Percentiles rank a stretch among this genome's conserved stretches.
phyloP scores from a whole-genome alignment of 148 eudicot genomes.

The Nyssa sinensis region DNA sequence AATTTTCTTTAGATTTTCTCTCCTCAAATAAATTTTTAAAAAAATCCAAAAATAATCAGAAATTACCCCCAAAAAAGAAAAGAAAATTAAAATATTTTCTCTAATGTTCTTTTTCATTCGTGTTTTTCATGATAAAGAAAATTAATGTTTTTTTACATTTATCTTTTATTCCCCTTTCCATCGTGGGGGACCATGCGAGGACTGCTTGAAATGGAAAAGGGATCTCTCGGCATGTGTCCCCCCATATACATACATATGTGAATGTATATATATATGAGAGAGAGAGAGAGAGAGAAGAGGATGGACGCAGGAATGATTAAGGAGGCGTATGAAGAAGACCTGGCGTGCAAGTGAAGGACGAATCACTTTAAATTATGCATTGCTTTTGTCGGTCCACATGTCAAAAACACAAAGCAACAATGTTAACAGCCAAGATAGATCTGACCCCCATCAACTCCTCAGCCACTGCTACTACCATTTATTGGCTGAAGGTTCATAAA shows the following conservation, averaged over 20 bases:
- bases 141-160: too few species aligned
- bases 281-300: conserved; percentile 21
- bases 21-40: too few species aligned
- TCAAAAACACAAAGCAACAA: neutral
- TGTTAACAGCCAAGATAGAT: neutral
- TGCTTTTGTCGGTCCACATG: neutral
- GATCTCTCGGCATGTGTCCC: conserved; percentile 28
- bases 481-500: too few species aligned
- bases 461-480: neutral
- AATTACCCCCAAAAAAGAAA: too few species aligned
- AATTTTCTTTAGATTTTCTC: too few species aligned
- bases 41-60: too few species aligned
- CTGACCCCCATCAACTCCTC: neutral
- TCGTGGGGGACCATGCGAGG: neutral
- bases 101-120: too few species aligned
- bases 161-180: neutral
- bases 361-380: conserved; percentile 22
- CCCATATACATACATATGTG: too few species aligned
- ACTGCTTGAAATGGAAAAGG: conserved; percentile 1
- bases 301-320: too few species aligned
- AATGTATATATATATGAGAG: conserved; percentile 8
- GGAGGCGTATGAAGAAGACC: conserved; percentile 31
- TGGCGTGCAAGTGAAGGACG: conserved; percentile 42
- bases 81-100: too few species aligned
- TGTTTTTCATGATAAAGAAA: too few species aligned